These are phyloP conservation scores for Penicillium verhagenii DNA, from an alignment of 495 filamentous ascomycete genomes.

Conservation along the genomic window DNA sequence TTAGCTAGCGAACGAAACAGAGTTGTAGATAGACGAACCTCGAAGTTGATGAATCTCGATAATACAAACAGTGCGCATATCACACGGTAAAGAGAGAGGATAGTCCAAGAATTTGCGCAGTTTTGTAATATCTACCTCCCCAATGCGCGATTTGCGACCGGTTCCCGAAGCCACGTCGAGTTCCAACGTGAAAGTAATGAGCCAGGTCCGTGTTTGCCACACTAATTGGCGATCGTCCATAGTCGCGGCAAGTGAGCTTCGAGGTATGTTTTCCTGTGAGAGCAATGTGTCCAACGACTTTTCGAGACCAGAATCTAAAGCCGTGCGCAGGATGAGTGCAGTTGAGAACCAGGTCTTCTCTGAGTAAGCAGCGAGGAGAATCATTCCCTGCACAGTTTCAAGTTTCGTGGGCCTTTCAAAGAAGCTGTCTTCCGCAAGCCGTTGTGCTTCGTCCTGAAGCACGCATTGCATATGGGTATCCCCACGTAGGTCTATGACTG, in stretches of 20 bases:
- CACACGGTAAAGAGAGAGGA: slow-evolving; percentile 41
- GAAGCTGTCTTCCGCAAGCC: slow-evolving; percentile 44
- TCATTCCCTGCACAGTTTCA: slow-evolving; percentile 46
- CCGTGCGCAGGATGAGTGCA: slow-evolving; percentile 42
- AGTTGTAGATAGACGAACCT: slow-evolving; percentile 13
- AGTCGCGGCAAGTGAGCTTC: slow-evolving; percentile 40
- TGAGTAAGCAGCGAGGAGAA: slow-evolving; percentile 43
- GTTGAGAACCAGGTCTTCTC: slow-evolving; percentile 49
- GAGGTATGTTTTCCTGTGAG: slow-evolving; percentile 34
- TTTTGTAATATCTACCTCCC: slow-evolving; percentile 40
- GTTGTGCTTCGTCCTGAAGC: slow-evolving; percentile 43
- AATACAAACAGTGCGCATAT: slow-evolving; percentile 43
- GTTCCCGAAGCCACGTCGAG: slow-evolving; percentile 45
- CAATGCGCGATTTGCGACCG: slow-evolving; percentile 42
- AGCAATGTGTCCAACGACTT: slow-evolving; percentile 41
- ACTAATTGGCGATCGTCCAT: slow-evolving; percentile 43
- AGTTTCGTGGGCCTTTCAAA: slow-evolving; percentile 45
- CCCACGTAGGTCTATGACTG: slow-evolving; percentile 36
- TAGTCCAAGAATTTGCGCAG: slow-evolving; percentile 41
- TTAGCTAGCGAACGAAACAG: neutral
- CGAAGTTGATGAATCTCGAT: slow-evolving; percentile 45
- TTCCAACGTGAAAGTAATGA: slow-evolving; percentile 44
- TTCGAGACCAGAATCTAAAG: slow-evolving; percentile 42
- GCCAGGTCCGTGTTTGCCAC: slow-evolving; percentile 43
- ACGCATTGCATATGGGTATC: slow-evolving; percentile 44